Evolutionary conservation across 371 early-diverging fungal genomes (phyloP).

Genomic region (Zancudomyces culisetae): DNA sequence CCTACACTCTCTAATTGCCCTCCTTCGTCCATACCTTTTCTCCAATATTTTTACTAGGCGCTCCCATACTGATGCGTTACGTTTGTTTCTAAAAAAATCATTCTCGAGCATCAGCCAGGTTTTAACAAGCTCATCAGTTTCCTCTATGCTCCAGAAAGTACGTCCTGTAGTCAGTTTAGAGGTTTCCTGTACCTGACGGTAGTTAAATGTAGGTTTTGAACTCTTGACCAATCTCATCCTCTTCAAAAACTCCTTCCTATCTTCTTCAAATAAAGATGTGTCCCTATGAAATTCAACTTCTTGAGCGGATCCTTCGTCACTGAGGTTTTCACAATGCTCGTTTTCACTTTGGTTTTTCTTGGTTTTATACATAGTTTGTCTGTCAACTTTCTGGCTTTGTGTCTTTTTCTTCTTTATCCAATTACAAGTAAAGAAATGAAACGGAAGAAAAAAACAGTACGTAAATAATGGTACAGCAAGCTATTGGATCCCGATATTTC

Average conservation of each 20-base stretch:
- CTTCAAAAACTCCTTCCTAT: neutral
- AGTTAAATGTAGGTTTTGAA: neutral
- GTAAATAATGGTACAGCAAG: no score
- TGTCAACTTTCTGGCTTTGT: no score
- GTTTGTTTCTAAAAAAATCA: constrained; percentile 21
- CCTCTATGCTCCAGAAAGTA: constrained; percentile 23
- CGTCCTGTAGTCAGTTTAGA: constrained; percentile 4
- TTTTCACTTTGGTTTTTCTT: no score
- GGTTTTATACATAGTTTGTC: no score
- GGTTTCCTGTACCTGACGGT: neutral
- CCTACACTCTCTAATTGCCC: constrained; percentile 22
- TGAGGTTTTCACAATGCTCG: no score
- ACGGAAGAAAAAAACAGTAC: no score
- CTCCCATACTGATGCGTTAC: constrained; percentile 24
- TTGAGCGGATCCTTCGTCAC: no score
- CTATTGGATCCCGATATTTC: no score
- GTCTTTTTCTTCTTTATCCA: no score
- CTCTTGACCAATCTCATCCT: neutral
- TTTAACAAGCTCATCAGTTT: constrained; percentile 18
- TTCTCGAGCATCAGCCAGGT: constrained; percentile 22
- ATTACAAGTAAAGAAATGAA: no score
- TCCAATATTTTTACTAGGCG: constrained; percentile 19
- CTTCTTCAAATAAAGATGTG: no score
- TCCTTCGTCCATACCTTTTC: constrained; percentile 15
- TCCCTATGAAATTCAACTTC: no score